Base-by-base conservation (phyloP, 768 basidiomycete genomes). In the Psilocybe cubensis region DNA sequence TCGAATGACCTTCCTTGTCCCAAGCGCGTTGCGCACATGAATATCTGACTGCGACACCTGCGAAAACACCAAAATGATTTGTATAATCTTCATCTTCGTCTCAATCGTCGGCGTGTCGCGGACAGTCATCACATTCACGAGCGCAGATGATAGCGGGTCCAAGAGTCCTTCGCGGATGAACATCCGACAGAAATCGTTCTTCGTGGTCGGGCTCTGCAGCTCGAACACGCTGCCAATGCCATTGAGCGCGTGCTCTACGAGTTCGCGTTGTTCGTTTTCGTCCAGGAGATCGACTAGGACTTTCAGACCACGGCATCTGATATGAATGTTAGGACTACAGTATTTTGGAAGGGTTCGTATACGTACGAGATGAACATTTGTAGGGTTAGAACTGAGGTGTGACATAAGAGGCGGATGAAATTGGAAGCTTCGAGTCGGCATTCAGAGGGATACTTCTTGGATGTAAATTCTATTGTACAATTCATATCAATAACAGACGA, bases 121-220 rank as follows among this genome's bases (percentile, higher is more conserved):
- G 56, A 84, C 88, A 3, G 84, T 83, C 81, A 96, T 92, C 52
- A 98, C 92, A 64, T 93, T 91, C 56, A 96, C 76, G 23, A 99
- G 73, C 2, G 96, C 97, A 2, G 89, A 86, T 1, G 95, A 93
- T 1, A 99, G 76, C 0, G 97, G 96, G 63, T 97, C 96, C 44
- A 97, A 79, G 3, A 99, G 78, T 24, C 97, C 97, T 74, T 98
- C 97, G 4, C 94, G 83, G 40, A 97, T 93, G 76, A 98, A 96
- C 91, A 98, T 96, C 9, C 97, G 85, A 68, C 96, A 98, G 69
- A 98, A 98, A 73, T 98, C 97, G 68, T 97, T 98, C 72, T 97
- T 94, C 10, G 96, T 95, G 3, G 96, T 97, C 7, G 97, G 92
- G 45, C 92, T 94, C 71, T 98, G 91, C 11, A 98, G 82, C 61